Percentiles rank a stretch among this genome's conserved stretches.
Conservation (phyloP, 75 land plant species). For the Pinus albicaulis region DNA sequence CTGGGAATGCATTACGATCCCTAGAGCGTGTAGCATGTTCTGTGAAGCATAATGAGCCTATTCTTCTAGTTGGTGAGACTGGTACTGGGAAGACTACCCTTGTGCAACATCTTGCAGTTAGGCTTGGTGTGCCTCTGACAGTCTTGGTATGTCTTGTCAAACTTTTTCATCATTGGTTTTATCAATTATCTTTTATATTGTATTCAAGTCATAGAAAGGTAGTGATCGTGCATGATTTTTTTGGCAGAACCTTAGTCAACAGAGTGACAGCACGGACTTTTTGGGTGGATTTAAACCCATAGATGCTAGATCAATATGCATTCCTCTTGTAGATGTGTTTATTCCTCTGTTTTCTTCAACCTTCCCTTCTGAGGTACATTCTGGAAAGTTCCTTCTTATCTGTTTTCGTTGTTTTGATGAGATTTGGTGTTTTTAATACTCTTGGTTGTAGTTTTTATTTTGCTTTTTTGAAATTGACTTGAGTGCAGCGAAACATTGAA, state of each 20-base stretch:
- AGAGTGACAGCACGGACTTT: conserved; percentile 89
- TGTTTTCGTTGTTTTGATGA: neutral
- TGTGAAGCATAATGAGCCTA: conserved; percentile 88
- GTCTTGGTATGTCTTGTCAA: conserved; percentile 64
- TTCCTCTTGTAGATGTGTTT: conserved; percentile 72
- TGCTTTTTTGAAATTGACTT: neutral
- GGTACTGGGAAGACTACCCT: conserved; percentile 99
- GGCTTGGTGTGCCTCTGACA: conserved; percentile 66
- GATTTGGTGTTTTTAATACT: neutral
- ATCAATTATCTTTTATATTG: neutral
- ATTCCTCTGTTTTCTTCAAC: conserved; percentile 56
- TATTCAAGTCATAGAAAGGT: neutral
- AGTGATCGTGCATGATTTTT: conserved; percentile 6
- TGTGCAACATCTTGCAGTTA: conserved; percentile 80
- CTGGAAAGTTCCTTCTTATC: neutral
- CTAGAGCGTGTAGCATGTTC: conserved; percentile 84
- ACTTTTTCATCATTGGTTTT: neutral
- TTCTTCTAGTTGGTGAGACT: conserved; percentile 98
- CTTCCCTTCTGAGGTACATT: conserved; percentile 62
- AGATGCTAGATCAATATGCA: conserved; percentile 69
- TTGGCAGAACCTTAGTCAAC: conserved; percentile 89
- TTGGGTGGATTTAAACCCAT: conserved; percentile 95
- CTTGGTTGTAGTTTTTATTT: conserved; percentile 1
- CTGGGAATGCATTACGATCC: conserved; percentile 60
- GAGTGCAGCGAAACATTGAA: conserved; percentile 48